Base-by-base conservation (phyloP, 2,329 filamentous ascomycete genomes). In the Capronia coronata region DNA sequence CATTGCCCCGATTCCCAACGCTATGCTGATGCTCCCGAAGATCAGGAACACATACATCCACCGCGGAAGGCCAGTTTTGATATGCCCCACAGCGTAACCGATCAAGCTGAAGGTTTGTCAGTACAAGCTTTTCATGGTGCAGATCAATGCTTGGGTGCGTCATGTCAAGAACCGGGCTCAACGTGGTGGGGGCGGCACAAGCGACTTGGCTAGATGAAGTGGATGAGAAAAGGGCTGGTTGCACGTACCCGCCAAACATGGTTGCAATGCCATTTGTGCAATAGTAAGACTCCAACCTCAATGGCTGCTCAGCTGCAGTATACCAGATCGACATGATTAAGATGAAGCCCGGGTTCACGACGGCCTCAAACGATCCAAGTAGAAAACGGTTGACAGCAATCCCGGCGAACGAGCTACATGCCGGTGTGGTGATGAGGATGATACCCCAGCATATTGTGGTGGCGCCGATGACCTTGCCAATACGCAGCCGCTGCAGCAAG, bases 211-310 rank as follows among this genome's bases (percentile, higher is more conserved):
- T 6, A 35, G 16, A 4, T 19, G 37, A 39, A 7, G 8, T 10
- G 37, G 37, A n/a, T n/a, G 37, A 11, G 1, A 2, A 21, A 21
- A 68, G 0, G n/a, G n/a, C 71, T 22, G 13, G 10, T 21, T 7
- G 71, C 81, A 82, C 14, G 80, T 63, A 63, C 30, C 73, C 77
- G n/a, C 79, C 79, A 47, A 82, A 77, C 73, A 80, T 79, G 10
- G 76, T 79, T 2, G 77, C 78, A 10, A 82, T 68, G 2, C 79
- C 79, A 55, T 81, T 80, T 1, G 74, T 77, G 51, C 53, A 56
- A 38, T 54, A 52, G 43, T 54, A 54, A 1, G 51, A 23, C 30
- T 49, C 55, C 43, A 55, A 22, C 14, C 55, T 42, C 39, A 55
- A 34, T 1, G 55, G 48, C 25, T 57, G 55, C 29, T 57, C 55